Percentiles rank a stretch among this genome's conserved stretches.
phyloP scores from a whole-genome alignment of 2,329 filamentous ascomycete genomes.

The Clonostachys rosea region DNA sequence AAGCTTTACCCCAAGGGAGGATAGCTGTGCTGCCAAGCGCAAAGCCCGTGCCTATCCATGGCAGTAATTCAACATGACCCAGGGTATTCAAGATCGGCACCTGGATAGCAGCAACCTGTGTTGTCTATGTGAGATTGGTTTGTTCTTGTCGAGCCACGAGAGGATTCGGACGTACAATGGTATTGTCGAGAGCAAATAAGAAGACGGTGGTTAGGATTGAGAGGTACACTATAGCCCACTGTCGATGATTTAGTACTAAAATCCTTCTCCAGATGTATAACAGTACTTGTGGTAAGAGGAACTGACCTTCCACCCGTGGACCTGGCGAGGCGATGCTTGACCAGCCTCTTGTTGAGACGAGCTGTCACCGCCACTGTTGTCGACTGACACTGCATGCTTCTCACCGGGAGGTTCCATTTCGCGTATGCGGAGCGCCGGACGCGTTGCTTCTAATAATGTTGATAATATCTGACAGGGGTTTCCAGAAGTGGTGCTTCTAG shows the following conservation, averaged over 20 bases:
- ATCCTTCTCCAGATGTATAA: too few relatives aligned
- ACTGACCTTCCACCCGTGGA: too few relatives aligned
- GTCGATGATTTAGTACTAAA: not conserved
- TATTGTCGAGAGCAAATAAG: conserved; percentile 41
- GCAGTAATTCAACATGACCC: conserved; percentile 23
- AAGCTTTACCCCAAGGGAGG: conserved; percentile 25
- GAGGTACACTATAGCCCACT: conserved; percentile 6
- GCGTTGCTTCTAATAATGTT: too few relatives aligned
- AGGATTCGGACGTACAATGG: conserved; percentile 24
- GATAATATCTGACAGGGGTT: too few relatives aligned
- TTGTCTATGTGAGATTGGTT: conserved; percentile 10
- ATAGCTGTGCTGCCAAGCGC: conserved; percentile 29
- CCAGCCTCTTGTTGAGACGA: too few relatives aligned
- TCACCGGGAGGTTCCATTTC: too few relatives aligned
- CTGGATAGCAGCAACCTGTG: conserved; percentile 32
- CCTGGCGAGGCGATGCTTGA: too few relatives aligned
- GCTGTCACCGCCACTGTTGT: not conserved
- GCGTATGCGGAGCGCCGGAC: too few relatives aligned
- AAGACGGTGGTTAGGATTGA: conserved; percentile 12
- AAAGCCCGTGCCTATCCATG: conserved; percentile 31
- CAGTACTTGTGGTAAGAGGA: too few relatives aligned
- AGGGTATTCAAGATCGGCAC: conserved; percentile 27
- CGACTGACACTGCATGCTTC: too few relatives aligned
- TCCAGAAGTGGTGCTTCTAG: too few relatives aligned
- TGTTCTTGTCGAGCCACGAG: conserved; percentile 34